Evolutionary conservation across 345 rosid species (phyloP).

Genomic region (Acer yangbiense): DNA sequence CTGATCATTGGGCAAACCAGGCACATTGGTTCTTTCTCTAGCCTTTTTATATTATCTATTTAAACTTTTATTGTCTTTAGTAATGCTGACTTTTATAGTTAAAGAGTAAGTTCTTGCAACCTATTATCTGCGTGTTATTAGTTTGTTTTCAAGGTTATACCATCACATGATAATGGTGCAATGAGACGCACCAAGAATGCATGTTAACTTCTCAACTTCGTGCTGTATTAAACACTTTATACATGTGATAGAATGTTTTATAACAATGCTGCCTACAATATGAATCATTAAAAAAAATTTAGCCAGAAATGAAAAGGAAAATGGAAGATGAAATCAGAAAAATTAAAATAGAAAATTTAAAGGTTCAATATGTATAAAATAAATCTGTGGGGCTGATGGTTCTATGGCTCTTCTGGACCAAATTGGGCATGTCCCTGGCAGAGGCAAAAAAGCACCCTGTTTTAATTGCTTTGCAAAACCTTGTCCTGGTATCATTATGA

Average conservation of each 20-base stretch:
- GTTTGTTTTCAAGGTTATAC: neutral
- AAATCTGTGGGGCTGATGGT: neutral
- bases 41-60: conserved; percentile 59
- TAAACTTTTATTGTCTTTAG: conserved; percentile 4
- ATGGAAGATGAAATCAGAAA: neutral
- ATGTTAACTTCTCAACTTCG: neutral
- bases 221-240: no score
- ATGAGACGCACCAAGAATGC: neutral
- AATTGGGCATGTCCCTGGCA: no score
- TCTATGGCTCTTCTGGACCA: no score
- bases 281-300: neutral
- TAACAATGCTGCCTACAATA: no score
- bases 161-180: neutral
- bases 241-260: neutral
- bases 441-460: no score
- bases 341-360: no score
- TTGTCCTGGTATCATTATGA: no score
- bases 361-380: neutral
- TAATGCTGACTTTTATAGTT: neutral
- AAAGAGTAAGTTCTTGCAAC: neutral
- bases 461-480: neutral
- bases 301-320: no score
- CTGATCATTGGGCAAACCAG: conserved; percentile 99
- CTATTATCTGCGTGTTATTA: no score
- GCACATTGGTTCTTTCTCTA: conserved; percentile 98